Evolutionary conservation across 345 rosid species (phyloP).

Genomic region (Euphorbia pulcherrima): DNA sequence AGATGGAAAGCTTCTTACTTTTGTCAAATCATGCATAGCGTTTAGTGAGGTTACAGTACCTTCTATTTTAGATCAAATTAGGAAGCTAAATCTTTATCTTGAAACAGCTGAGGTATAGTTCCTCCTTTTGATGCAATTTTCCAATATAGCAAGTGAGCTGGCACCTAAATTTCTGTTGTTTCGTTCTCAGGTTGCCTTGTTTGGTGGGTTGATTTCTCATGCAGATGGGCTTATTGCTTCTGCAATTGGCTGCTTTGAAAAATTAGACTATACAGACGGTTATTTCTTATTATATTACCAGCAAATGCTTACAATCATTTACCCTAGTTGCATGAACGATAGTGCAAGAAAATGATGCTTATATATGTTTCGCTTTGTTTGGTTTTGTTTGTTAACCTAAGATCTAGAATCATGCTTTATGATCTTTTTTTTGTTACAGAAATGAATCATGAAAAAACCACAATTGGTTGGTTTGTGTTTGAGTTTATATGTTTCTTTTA

Average conservation of each 20-base stretch:
- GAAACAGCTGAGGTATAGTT: conserved; percentile 81
- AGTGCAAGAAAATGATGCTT: background rate
- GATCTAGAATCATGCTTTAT: background rate
- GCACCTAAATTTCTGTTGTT: conserved; percentile 23
- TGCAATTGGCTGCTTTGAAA: conserved; percentile 55
- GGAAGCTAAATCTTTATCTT: conserved; percentile 69
- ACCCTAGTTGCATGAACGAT: background rate
- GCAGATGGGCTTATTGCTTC: conserved; percentile 63
- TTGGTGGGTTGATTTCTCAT: conserved; percentile 77
- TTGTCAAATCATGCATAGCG: conserved; percentile 78
- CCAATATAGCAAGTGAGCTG: conserved; percentile 2
- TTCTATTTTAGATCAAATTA: conserved; percentile 46
- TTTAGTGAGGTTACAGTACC: conserved; percentile 88
- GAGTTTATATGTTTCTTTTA: background rate
- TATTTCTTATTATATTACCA: conserved; percentile 26
- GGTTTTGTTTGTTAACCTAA: background rate
- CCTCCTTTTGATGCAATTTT: conserved; percentile 23
- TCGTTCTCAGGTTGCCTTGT: conserved; percentile 59
- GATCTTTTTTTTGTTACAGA: background rate
- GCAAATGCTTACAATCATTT: background rate
- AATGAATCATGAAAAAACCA: background rate
- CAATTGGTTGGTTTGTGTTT: background rate
- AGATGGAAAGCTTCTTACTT: conserved; percentile 39
- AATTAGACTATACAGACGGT: conserved; percentile 48
- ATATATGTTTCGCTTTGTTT: background rate